Percentiles rank a stretch among this genome's conserved stretches.
phyloP scores from a whole-genome alignment of 2,329 filamentous ascomycete species.

The Lizonia empirigonia region DNA sequence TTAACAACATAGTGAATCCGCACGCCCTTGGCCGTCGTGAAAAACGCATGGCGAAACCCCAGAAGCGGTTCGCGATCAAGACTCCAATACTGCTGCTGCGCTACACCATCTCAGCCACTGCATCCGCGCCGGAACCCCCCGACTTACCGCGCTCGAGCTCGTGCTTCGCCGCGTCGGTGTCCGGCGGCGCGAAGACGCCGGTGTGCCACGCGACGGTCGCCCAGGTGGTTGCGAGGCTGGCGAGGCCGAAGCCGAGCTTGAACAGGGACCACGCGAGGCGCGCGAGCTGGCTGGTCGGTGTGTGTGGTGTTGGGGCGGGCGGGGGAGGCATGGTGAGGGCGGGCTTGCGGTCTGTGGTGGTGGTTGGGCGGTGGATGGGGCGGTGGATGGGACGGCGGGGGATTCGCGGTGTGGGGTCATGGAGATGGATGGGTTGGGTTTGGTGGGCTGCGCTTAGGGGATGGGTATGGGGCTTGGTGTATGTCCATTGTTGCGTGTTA shows the following conservation, averaged over 20 bases:
- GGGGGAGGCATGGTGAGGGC: slow-evolving; percentile 9
- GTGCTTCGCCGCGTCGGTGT: slow-evolving; percentile 35
- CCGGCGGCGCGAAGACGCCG: slow-evolving; percentile 34
- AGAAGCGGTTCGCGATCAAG: slow-evolving; percentile 54
- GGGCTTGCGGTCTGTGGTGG: background rate
- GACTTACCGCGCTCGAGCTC: slow-evolving; percentile 34
- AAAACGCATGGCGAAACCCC: slow-evolving; percentile 58
- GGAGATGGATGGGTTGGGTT: background rate
- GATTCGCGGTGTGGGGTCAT: slow-evolving; percentile 8
- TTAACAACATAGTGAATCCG: slow-evolving; percentile 62
- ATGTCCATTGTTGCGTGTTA: background rate
- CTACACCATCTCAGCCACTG: slow-evolving; percentile 45
- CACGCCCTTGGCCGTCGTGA: slow-evolving; percentile 55
- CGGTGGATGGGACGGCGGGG: background rate
- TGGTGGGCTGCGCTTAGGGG: background rate
- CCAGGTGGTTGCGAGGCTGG: slow-evolving; percentile 31
- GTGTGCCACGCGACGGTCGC: slow-evolving; percentile 32
- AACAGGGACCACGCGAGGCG: slow-evolving; percentile 34
- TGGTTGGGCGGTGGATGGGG: background rate
- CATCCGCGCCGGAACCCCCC: too few species aligned
- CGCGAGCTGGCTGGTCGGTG: slow-evolving; percentile 12
- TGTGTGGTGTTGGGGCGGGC: slow-evolving; percentile 3
- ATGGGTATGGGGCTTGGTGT: background rate
- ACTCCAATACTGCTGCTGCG: slow-evolving; percentile 60
- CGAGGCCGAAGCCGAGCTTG: slow-evolving; percentile 41